Evolutionary conservation across 805 yeast species (phyloP), one percentile per base, ranked within the genome.

Genomic region (Cyberlindnera misumaiensis): DNA sequence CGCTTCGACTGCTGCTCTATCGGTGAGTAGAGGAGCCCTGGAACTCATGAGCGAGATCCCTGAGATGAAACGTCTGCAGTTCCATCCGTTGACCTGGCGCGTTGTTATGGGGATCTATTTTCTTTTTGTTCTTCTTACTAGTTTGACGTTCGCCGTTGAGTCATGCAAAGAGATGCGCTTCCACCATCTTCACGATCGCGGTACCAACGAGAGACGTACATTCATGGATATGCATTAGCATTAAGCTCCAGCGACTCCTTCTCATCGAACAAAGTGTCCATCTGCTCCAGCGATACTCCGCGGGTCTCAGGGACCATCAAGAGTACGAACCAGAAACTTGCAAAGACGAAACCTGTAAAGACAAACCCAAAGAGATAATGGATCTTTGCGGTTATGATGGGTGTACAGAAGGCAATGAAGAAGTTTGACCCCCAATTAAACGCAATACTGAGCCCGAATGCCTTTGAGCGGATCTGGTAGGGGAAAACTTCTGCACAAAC

Each of bases 241-340:
- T 27, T 6, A 22, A 30, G 32, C 32, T 39, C 42, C 22, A 30
- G 27, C 14, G 20, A 28, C 8, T 31, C 36, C 18, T 29, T 36
- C 57, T 60, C 47, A 60, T 63, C 34, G 51, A 65, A 70, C 65
- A 78, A 63, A 48, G 67, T 74, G 55, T 83, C 87, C 44, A 84
- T 84, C 58, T 84, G 86, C 63, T 84, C 94, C 56, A 85, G 70
- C 28, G 83, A 72, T 51, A 84, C 70, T 36, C 93, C 93, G 65
- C 80, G 82, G 34, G 95, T 85, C 63, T 85, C 95, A 47, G 77
- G 77, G 40, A 85, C 77, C 46, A 73, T 70, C 66, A 84, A 66
- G 6, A 72, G 67, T 16, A 69, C 55, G 49, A 69, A 68, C 38
- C 59, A 67, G 56, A 77, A 46, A 16, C 59, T 50, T 26, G 47